Evolutionary conservation across 1,139 yeast genomes (phyloP).

Genomic region (Zygosaccharomyces sapae): DNA sequence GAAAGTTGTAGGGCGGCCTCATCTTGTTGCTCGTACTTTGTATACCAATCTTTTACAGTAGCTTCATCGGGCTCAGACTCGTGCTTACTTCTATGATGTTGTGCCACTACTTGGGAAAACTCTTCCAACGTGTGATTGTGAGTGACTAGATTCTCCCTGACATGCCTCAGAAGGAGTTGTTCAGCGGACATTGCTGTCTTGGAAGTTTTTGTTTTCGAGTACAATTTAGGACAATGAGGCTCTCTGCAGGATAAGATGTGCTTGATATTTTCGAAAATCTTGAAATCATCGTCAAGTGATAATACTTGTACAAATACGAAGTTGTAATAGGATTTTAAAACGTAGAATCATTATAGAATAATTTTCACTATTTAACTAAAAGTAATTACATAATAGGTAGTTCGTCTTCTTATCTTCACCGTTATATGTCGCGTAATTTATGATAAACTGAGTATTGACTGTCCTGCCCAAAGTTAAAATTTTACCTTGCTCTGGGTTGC

Average conservation of each 20-base stretch:
- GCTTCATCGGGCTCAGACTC: neutral
- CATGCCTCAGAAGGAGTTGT: slow-evolving; percentile 8
- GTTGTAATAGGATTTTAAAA: too few species aligned
- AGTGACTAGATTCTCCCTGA: slow-evolving; percentile 8
- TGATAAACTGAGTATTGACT: too few species aligned
- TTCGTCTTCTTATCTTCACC: too few species aligned
- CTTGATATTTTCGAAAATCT: neutral
- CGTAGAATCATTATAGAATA: too few species aligned
- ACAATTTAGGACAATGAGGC: neutral
- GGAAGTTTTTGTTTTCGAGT: neutral
- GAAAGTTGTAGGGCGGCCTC: slow-evolving; percentile 1
- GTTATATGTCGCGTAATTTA: too few species aligned
- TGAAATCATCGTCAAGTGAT: neutral
- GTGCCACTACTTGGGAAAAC: slow-evolving; percentile 6
- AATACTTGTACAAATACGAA: neutral
- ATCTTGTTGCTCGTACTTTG: slow-evolving; percentile 7
- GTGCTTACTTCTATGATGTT: slow-evolving; percentile 2
- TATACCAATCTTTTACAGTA: slow-evolving; percentile 10
- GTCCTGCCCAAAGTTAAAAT: too few species aligned
- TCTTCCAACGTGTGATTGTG: slow-evolving; percentile 5
- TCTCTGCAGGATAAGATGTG: neutral
- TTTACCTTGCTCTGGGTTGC: too few species aligned
- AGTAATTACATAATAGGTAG: too few species aligned
- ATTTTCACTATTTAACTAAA: too few species aligned
- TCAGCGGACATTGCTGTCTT: slow-evolving; percentile 7